Base-by-base conservation (phyloP, 768 basidiomycete species). In the Trametes meyenii region DNA sequence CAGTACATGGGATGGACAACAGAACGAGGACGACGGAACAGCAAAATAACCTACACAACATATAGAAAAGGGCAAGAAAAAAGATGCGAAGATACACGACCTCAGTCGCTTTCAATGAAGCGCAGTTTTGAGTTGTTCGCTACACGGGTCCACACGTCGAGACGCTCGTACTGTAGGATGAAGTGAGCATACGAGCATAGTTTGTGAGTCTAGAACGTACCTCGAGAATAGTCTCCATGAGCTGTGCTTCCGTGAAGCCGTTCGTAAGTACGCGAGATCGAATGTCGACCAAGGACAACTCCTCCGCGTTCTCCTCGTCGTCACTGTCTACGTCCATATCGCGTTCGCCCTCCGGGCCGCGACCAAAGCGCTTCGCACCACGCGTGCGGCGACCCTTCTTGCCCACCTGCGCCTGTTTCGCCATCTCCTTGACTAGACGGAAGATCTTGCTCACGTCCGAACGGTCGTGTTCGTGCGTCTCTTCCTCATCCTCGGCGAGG, bases 361-460 rank as follows among this genome's bases (percentile, higher is more conserved):
- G 85, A 19, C 90, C 90, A 10, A 92, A 68, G 60, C 83, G 80
- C 71, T 81, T 83, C 62, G 77, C 73, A 57, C 77, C 79, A 69
- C 78, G 75, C 45, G 74, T 75, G 45, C 72, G 71, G 56, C 76
- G 77, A 43, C 67, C 65, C 68, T 63, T 72, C 60, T 63, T 69
- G 12, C 68, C 77, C 69, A 51, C 73, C 77, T 68, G 53, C 59
- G 64, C 53, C 63, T 67, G 65, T 45, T 71, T 69, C 21, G 83
- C 82, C 92, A 98, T 95, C 29, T 86, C 85, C 75, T 92, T 95
- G 79, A 99, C 90, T 65, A 98, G 81, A 36, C 95, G 82, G 77
- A 89, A 96, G 72, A 98, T 92, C 75, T 91, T 87, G 72, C 89
- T 92, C 61, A 86, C 80, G 52, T 83, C 80, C 21, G 95, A 93